Evolutionary conservation across 176 grass and related monocot species (phyloP), one percentile per base, ranked within the genome.

Genomic region (Cocos nucifera): DNA sequence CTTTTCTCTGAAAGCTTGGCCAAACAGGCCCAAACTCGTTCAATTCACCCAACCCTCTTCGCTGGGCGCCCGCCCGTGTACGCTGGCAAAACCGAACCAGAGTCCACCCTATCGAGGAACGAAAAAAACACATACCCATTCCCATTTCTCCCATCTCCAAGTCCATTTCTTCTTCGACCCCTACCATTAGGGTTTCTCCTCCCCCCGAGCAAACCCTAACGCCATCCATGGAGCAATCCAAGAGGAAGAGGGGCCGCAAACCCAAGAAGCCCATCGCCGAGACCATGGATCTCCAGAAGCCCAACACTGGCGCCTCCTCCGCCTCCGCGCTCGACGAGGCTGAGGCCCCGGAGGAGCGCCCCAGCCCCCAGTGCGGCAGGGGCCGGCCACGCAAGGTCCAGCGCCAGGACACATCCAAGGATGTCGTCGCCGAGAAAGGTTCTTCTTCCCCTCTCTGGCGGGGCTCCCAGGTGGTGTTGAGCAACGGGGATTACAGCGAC

Each of bases 261-360:
- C 23, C 23, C 1, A 62, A 72, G 49, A 15, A 17, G 10, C 20
- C 49, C n/a, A 49, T 50, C 4, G 49, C 69, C 4, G 69, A 20
- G 22, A 53, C 69, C 5, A 60, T 22, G 70, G 70, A 73, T 28
- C 60, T 55, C 59, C 59, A 63, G 70, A 49, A 54, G 50, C 25
- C 70, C 3, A 32, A 50, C 27, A 44, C 51, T n/a, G 19, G 53
- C 55, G 32, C 15, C 32, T 49, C 57, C 18, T 59, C 50, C 18
- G 50, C 70, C 15, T 73, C 79, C 26, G 58, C 59, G 5, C 57
- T 69, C 44, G 82, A 81, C 24, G 74, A 51, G 18, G 72, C 58
- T 20, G 56, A 28, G 15, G 39, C 72, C 54, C 15, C 50, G 73
- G 26, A 49, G 70, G 35, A 44, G 35, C 35, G 35, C 5, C 35